Conservation (phyloP, 768 basidiomycete species). For the Boletus barrowsii region DNA sequence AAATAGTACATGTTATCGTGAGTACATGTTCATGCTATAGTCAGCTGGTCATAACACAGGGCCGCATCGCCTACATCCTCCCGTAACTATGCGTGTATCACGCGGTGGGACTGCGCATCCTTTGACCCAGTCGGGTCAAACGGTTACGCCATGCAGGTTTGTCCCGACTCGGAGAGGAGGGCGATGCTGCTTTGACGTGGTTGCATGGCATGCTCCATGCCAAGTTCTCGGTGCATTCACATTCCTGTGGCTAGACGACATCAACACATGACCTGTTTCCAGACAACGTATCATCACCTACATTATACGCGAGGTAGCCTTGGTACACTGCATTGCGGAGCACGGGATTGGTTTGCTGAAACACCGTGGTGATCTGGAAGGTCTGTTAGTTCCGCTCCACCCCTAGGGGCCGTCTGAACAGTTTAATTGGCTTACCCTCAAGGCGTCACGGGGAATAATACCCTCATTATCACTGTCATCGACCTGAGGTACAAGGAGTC, state of each 20-base stretch:
- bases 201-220: conserved; percentile 32
- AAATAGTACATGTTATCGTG: conserved; percentile 8
- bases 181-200: neutral
- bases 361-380: conserved; percentile 14
- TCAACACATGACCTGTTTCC: neutral
- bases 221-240: conserved; percentile 36
- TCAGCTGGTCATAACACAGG: too few species aligned
- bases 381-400: neutral
- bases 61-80: neutral
- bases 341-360: neutral
- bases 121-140: neutral
- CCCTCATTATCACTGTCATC: neutral
- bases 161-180: neutral
- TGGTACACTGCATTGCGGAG: conserved; percentile 9
- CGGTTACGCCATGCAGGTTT: neutral
- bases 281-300: neutral
- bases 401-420: too few species aligned
- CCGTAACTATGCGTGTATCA: neutral
- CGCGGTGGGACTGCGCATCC: neutral
- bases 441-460: neutral
- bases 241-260: conserved; percentile 18
- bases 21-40: conserved; percentile 8
- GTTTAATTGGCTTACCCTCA: neutral
- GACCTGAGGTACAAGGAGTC: neutral
- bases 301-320: conserved; percentile 7